These are phyloP conservation scores for Kodamaea ohmeri DNA, from an alignment of 1,139 yeast genomes.

Conservation along the genomic window DNA sequence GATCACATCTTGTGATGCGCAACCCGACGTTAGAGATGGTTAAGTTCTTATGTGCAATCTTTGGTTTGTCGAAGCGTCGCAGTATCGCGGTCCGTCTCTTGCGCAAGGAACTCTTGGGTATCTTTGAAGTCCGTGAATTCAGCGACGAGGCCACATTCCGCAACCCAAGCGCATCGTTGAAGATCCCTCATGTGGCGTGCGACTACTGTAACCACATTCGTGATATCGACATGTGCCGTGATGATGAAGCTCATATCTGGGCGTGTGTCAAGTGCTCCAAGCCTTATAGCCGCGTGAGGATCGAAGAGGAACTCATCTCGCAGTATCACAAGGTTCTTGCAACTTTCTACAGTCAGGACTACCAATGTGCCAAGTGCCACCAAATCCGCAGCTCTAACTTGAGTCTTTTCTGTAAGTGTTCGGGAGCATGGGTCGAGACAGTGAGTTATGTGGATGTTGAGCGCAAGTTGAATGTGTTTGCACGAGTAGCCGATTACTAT, in stretches of 20 bases:
- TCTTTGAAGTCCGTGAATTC: conserved; percentile 83
- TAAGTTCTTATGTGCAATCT: conserved; percentile 70
- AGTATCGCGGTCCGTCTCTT: conserved; percentile 71
- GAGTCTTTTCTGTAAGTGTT: conserved; percentile 77
- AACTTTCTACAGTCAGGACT: conserved; percentile 75
- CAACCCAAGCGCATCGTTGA: conserved; percentile 72
- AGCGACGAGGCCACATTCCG: conserved; percentile 71
- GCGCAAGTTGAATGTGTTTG: conserved; percentile 47
- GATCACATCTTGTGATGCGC: conserved; percentile 56
- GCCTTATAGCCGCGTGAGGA: conserved; percentile 59
- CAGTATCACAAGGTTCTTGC: conserved; percentile 56
- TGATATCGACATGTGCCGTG: conserved; percentile 82
- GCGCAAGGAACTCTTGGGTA: conserved; percentile 66
- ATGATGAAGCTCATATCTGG: conserved; percentile 51
- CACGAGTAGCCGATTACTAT: conserved; percentile 58
- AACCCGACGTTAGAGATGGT: conserved; percentile 82
- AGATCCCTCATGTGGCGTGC: conserved; percentile 69
- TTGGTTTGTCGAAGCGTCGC: conserved; percentile 62
- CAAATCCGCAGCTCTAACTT: conserved; percentile 66
- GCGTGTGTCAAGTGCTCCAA: conserved; percentile 67
- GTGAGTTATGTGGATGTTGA: conserved; percentile 45
- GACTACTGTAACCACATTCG: conserved; percentile 71
- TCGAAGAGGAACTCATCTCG: conserved; percentile 78
- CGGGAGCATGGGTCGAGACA: conserved; percentile 79
- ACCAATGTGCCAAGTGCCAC: conserved; percentile 75